These are phyloP conservation scores for Blakeslea trispora DNA, from an alignment of 371 early-diverging fungal species.

Conservation along the genomic window DNA sequence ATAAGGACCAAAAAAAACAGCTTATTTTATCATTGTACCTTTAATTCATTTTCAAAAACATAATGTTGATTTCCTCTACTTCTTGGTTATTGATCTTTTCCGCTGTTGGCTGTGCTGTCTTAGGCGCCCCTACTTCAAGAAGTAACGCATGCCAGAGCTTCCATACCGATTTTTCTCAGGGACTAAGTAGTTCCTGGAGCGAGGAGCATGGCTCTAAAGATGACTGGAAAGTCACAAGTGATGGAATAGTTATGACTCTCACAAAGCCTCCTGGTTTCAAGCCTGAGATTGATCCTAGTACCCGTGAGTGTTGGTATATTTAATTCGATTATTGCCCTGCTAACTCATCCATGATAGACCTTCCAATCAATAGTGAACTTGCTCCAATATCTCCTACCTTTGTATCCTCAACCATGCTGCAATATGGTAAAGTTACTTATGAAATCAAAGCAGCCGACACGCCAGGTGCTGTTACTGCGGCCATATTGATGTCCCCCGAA, in stretches of 20 bases:
- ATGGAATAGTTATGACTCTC: constrained; percentile 38
- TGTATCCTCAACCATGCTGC: constrained; percentile 21
- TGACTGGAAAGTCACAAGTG: constrained; percentile 19
- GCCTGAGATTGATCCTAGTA: constrained; percentile 10
- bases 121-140: background rate
- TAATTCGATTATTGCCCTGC: too few species aligned
- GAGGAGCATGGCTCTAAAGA: constrained; percentile 19
- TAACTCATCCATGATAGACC: constrained; percentile 22
- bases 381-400: constrained; percentile 33
- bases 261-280: constrained; percentile 25
- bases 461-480: constrained; percentile 41
- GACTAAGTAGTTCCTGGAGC: constrained; percentile 25
- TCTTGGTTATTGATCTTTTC: too few species aligned
- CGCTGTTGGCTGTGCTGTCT: background rate
- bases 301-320: background rate
- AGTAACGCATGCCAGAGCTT: background rate
- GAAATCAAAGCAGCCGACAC: constrained; percentile 26
- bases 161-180: constrained; percentile 6
- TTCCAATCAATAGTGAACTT: constrained; percentile 38
- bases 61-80: too few species aligned
- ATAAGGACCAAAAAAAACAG: too few species aligned
- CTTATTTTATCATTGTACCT: too few species aligned
- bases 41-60: too few species aligned
- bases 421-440: constrained; percentile 35
- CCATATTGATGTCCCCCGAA: constrained; percentile 31